phyloP scores from a whole-genome alignment of 495 filamentous ascomycete species.

The Aspergillus panamensis region DNA sequence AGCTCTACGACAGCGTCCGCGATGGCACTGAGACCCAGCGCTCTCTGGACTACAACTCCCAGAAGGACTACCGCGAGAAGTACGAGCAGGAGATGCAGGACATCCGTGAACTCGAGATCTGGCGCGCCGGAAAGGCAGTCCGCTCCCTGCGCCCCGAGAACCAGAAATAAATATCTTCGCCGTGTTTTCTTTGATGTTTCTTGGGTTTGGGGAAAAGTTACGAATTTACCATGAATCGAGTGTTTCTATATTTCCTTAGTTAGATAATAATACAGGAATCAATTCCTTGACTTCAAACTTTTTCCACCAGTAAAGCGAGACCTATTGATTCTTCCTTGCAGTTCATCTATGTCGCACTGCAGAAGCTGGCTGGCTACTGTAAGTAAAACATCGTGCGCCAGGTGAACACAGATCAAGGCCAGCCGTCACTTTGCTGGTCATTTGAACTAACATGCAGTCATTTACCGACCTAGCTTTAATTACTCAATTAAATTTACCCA shows the following conservation, averaged over 20 bases:
- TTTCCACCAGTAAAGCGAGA: neutral
- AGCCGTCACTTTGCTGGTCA: no score
- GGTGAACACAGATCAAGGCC: no score
- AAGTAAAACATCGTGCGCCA: no score
- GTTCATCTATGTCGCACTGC: no score
- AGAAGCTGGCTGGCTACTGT: no score
- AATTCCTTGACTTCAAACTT: constrained; percentile 10
- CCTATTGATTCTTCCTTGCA: neutral
- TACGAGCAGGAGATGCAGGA: constrained; percentile 96
- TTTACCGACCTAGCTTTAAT: no score
- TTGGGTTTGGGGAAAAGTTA: constrained; percentile 38
- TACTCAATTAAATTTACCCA: no score
- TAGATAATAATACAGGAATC: constrained; percentile 22
- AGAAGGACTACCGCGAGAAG: constrained; percentile 91
- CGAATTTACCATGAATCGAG: constrained; percentile 43
- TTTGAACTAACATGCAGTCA: no score
- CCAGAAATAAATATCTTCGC: constrained; percentile 61
- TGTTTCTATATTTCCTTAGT: constrained; percentile 22
- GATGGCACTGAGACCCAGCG: constrained; percentile 88
- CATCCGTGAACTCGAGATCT: constrained; percentile 96
- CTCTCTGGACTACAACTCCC: constrained; percentile 90
- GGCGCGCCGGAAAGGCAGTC: constrained; percentile 96
- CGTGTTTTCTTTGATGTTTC: constrained; percentile 6
- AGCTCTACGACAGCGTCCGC: constrained; percentile 87
- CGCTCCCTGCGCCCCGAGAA: constrained; percentile 89